Evolutionary conservation across 192 early-diverging fungal species (phyloP), one percentile per base, ranked within the genome.

Genomic region (Podochytrium sp.): DNA sequence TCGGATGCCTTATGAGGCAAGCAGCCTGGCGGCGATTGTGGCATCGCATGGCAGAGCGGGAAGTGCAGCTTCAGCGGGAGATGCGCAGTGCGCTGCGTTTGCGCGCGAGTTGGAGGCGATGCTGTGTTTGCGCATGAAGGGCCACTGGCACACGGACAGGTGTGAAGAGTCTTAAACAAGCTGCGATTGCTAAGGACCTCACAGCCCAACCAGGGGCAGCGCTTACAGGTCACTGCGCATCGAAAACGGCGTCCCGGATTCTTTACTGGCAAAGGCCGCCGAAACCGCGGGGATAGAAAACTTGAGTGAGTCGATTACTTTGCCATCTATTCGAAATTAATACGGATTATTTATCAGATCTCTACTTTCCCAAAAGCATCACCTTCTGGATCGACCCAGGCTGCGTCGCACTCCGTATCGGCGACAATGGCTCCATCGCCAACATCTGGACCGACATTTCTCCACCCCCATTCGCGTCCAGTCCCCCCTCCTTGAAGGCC

Each of bases 381-480:
- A 69, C 69, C 3, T 62, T 77, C 47, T 77, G 76, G 76, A 78
- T 75, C n/a, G 76, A 77, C 38, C 76, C 76, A n/a, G 62, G 61
- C 16, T 73, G 43, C 37, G 76, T 77, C 35, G 29, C 73, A 14
- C 42, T 60, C 27, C 57, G 75, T 18, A 65, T 77, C 43, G 40
- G 43, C 65, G 76, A 77, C 37, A 27, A 10, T 69, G 76, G 76
- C 20, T n/a, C 52, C 25, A 30, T 70, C 29, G 7, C 35, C 7
- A 65, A 29, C 27, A 2, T 77, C 20, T 77, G 69, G 65, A 41
- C 14, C 34, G 33, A 73, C 29, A 53, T 66, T 23, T 56, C n/a
- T 38, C 12, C 55, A 52, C 27, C 34, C 29, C 35, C 32, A 29
- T 18, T 29, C 47, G 1, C 49, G 20, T 35, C 30, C 49, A n/a